phyloP scores from a whole-genome alignment of 768 basidiomycete genomes.

The Mrakia frigida region DNA sequence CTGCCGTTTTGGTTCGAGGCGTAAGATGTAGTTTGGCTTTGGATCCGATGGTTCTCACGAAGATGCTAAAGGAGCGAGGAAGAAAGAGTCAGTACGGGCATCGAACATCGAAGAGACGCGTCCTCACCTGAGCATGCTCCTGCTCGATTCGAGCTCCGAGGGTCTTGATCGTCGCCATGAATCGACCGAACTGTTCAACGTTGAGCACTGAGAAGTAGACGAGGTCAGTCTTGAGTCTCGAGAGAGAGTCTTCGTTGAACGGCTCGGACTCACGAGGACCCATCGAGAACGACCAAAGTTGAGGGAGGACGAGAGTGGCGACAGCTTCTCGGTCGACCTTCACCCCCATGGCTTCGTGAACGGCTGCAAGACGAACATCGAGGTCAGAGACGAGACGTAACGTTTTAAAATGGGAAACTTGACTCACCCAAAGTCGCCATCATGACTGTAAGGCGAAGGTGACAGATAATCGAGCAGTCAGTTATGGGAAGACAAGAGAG shows the following conservation, averaged over 20 bases:
- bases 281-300: conserved; percentile 96
- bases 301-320: conserved; percentile 78
- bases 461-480: neutral
- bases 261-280: conserved; percentile 53
- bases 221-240: too few species aligned
- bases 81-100: too few species aligned
- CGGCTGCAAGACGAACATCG: conserved; percentile 73
- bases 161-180: conserved; percentile 61
- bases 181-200: conserved; percentile 72
- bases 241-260: too few species aligned
- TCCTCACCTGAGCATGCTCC: conserved; percentile 65
- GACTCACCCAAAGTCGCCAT: conserved; percentile 8
- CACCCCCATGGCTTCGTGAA: conserved; percentile 93
- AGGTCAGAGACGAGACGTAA: neutral
- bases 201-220: neutral
- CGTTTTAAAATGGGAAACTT: neutral
- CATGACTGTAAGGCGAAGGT: neutral
- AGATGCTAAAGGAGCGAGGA: conserved; percentile 52
- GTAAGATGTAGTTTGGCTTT: conserved; percentile 53
- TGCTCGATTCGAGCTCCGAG: conserved; percentile 75
- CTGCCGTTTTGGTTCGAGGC: conserved; percentile 35
- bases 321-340: conserved; percentile 92
- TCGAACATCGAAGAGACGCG: too few species aligned
- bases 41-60: conserved; percentile 83
- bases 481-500: conserved; percentile 31